These are phyloP conservation scores for Periconia macrospinosa DNA, from an alignment of 2,329 filamentous ascomycete species.

Conservation along the genomic window DNA sequence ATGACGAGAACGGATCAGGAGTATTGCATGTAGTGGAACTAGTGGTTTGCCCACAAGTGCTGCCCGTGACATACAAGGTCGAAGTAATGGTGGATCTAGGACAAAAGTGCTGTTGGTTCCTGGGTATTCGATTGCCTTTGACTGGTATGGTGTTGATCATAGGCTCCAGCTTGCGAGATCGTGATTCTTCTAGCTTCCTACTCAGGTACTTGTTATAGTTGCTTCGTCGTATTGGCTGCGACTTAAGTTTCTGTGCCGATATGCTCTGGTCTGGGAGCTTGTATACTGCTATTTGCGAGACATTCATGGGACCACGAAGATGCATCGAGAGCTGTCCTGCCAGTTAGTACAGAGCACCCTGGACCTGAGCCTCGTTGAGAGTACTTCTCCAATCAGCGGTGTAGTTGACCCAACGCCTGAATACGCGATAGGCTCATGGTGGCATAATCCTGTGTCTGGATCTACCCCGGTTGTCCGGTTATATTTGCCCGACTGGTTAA, in stretches of 20 bases:
- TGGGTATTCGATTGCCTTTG: neutral
- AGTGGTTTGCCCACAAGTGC: constrained; percentile 2
- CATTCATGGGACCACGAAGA: constrained; percentile 68
- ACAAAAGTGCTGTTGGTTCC: neutral
- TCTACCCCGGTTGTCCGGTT: constrained; percentile 66
- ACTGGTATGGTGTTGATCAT: neutral
- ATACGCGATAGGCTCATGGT: constrained; percentile 56
- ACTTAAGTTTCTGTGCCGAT: neutral
- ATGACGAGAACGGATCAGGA: neutral
- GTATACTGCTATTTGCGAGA: constrained; percentile 73
- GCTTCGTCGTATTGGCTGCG: neutral
- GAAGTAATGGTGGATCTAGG: neutral
- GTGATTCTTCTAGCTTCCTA: neutral
- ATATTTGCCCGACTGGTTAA: constrained; percentile 64
- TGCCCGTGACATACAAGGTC: constrained; percentile 4
- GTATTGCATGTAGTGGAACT: neutral
- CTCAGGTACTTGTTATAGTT: neutral
- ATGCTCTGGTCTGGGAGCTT: constrained; percentile 43
- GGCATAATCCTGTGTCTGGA: constrained; percentile 57
- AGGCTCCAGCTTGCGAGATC: neutral
- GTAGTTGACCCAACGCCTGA: constrained; percentile 64
- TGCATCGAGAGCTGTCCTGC: constrained; percentile 66
- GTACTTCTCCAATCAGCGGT: constrained; percentile 71
- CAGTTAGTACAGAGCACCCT: constrained; percentile 1
- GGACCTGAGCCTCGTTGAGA: constrained; percentile 24